A percentile compares a stretch with the other conserved stretches of the same genome.
Evolutionary conservation across 768 basidiomycete species (phyloP).

Genomic region (Lentinula boryana): DNA sequence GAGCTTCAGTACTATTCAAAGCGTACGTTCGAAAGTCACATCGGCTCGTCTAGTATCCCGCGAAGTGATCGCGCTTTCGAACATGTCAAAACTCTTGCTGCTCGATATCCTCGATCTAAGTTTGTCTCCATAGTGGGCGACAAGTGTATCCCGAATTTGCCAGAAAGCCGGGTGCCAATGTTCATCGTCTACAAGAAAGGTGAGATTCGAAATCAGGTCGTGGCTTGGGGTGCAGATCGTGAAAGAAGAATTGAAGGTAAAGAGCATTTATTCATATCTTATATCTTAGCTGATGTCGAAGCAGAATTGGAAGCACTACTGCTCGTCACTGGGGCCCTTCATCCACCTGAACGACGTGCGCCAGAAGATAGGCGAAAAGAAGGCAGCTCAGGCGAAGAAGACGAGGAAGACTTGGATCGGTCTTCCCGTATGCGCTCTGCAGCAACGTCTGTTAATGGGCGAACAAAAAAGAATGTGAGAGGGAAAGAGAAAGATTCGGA

Average conservation of each 20-base stretch:
- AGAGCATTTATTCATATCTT: constrained; percentile 10
- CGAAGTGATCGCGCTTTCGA: constrained; percentile 71
- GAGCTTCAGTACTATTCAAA: constrained; percentile 21
- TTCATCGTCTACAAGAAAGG: constrained; percentile 89
- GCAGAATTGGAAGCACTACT: constrained; percentile 70
- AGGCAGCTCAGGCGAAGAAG: constrained; percentile 39
- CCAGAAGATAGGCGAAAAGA: constrained; percentile 25
- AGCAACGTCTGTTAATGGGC: constrained; percentile 48
- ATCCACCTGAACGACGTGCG: constrained; percentile 41
- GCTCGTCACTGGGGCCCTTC: constrained; percentile 58
- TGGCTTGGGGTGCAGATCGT: constrained; percentile 77
- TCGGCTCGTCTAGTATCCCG: constrained; percentile 50
- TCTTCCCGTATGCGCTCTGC: constrained; percentile 55
- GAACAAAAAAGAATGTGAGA: constrained; percentile 39
- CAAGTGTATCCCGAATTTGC: constrained; percentile 95
- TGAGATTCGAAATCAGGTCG: constrained; percentile 81
- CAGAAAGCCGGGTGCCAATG: constrained; percentile 87
- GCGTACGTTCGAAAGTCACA: neutral
- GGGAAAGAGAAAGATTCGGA: constrained; percentile 47
- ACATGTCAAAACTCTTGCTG: constrained; percentile 68
- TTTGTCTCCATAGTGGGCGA: constrained; percentile 93
- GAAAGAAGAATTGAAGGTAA: constrained; percentile 76
- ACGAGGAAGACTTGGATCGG: constrained; percentile 43
- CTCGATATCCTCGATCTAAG: constrained; percentile 85
- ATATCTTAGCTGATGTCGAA: constrained; percentile 4